These are phyloP conservation scores for Schwanniomyces occidentalis DNA, from an alignment of 805 yeast species.

Conservation along the genomic window DNA sequence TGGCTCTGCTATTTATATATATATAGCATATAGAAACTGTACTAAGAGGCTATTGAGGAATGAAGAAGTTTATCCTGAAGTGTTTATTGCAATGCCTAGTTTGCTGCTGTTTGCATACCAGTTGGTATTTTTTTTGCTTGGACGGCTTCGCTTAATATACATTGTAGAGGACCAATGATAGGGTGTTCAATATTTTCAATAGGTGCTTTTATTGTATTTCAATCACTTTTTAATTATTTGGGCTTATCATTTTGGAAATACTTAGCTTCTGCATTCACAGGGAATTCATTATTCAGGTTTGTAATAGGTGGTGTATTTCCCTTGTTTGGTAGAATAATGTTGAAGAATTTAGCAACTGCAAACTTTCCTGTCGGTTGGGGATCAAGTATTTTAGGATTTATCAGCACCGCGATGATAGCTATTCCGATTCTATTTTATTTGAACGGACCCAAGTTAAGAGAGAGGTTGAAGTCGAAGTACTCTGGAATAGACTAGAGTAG, in stretches of 20 bases:
- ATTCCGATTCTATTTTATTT: slow-evolving; percentile 48
- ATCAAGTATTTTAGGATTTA: slow-evolving; percentile 46
- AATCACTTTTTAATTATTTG: slow-evolving; percentile 48
- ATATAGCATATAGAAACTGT: slow-evolving; percentile 17
- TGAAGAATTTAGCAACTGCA: slow-evolving; percentile 45
- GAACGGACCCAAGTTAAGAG: slow-evolving; percentile 44
- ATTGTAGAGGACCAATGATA: slow-evolving; percentile 51
- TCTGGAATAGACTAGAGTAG: too few species aligned
- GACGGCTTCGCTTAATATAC: slow-evolving; percentile 39
- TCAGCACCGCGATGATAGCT: slow-evolving; percentile 40
- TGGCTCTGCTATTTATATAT: slow-evolving; percentile 35
- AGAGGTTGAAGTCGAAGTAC: slow-evolving; percentile 43
- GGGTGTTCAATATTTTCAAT: slow-evolving; percentile 41
- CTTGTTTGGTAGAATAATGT: slow-evolving; percentile 62
- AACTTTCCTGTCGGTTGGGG: slow-evolving; percentile 63
- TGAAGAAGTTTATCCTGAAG: slow-evolving; percentile 33
- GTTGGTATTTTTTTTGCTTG: slow-evolving; percentile 50
- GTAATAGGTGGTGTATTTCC: slow-evolving; percentile 59
- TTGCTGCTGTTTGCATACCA: slow-evolving; percentile 20
- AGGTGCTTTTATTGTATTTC: slow-evolving; percentile 47
- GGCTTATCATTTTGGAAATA: slow-evolving; percentile 48
- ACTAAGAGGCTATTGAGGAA: slow-evolving; percentile 15
- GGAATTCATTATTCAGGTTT: slow-evolving; percentile 50
- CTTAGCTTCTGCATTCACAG: slow-evolving; percentile 58
- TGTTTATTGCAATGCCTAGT: slow-evolving; percentile 32